Base-by-base conservation (phyloP, 352 stramenopile genomes). In the Blastocystis sp. region DNA sequence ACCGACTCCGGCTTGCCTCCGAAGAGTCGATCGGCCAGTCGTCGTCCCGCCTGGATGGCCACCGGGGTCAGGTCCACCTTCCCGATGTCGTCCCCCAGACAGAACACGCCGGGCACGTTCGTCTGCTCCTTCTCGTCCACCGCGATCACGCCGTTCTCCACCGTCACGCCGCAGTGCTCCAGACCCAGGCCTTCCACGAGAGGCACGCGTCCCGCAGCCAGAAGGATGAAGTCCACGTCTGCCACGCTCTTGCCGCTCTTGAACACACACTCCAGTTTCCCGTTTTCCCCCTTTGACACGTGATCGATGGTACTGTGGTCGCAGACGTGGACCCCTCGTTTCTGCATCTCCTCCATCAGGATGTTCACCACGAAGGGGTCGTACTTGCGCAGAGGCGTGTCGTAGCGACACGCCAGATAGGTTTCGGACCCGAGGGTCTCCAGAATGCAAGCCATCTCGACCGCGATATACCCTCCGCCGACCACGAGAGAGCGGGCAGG, bases 401-500 rank as follows among this genome's bases (percentile, higher is more conserved):
- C 92, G 66, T 93, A 93, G 62, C 95, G 94, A 90, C 94, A 96
- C 90, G 97, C 95, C 37, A 98, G 90, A 34, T 92, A 93, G 39
- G 63, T 96, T 64, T 98, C 94, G 23, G 92, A 94, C 47, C 96
- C 95, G 20, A 99, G 91, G 34, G 92, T 92, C 88, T 98, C 95
- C 70, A 99, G 94, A 69, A 99, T 94, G 47, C 96, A 95, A 1
- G 96, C 96, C 45, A 99, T 91, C 93, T 99, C 96, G 2, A 98
- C 95, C 34, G 95, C 97, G 91, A 99, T 99, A 92, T 99, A 99
- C 18, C 97, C 97, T 5, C 95, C 97, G 59, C 97, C 97, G 8
- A 99, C 93, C 6, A 99, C 95, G 0, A 97, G 95, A 20, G 96
- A 95, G 79, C 96, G 96, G 64, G 94, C 92, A 1, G 97, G 97